A percentile compares a stretch with the other conserved stretches of the same genome.
Evolutionary conservation across 2,329 filamentous ascomycete species (phyloP).

Genomic region (Fusarium goolgardi): DNA sequence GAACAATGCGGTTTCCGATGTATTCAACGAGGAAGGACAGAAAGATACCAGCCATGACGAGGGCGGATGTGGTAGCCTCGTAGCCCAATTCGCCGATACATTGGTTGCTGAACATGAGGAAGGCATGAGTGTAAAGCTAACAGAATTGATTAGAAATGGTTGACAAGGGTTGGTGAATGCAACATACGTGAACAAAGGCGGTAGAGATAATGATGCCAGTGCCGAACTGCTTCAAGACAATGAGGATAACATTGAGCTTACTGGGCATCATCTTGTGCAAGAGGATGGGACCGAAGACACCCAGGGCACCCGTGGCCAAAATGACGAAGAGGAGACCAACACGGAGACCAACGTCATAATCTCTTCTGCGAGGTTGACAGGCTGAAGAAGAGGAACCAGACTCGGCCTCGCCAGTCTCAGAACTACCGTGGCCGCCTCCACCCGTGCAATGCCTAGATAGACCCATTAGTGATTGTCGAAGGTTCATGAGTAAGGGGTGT

Average conservation of each 20-base stretch:
- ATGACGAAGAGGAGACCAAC: slow-evolving; percentile 80
- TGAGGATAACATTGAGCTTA: slow-evolving; percentile 63
- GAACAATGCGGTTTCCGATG: slow-evolving; percentile 68
- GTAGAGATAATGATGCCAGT: slow-evolving; percentile 79
- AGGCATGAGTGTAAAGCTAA: slow-evolving; percentile 78
- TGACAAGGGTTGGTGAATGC: not conserved
- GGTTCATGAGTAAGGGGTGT: not conserved
- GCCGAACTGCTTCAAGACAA: slow-evolving; percentile 77
- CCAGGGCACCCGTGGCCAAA: slow-evolving; percentile 73
- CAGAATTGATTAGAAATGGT: not conserved
- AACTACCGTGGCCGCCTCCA: slow-evolving; percentile 55
- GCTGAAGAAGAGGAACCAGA: slow-evolving; percentile 48
- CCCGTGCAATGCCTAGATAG: slow-evolving; percentile 67
- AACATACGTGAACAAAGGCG: slow-evolving; percentile 72
- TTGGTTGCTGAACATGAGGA: slow-evolving; percentile 76
- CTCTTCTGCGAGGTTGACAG: slow-evolving; percentile 60
- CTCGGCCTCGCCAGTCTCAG: slow-evolving; percentile 23
- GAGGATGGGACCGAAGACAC: slow-evolving; percentile 75
- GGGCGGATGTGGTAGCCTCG: slow-evolving; percentile 75
- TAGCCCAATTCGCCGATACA: slow-evolving; percentile 75
- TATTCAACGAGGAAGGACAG: slow-evolving; percentile 79
- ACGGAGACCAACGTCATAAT: slow-evolving; percentile 76
- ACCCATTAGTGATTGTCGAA: slow-evolving; percentile 7
- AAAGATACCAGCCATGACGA: slow-evolving; percentile 80
- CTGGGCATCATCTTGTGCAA: slow-evolving; percentile 67